Base-by-base conservation (phyloP, 225 moss, liverwort and hornwort genomes). In the Climacium dendroides region DNA sequence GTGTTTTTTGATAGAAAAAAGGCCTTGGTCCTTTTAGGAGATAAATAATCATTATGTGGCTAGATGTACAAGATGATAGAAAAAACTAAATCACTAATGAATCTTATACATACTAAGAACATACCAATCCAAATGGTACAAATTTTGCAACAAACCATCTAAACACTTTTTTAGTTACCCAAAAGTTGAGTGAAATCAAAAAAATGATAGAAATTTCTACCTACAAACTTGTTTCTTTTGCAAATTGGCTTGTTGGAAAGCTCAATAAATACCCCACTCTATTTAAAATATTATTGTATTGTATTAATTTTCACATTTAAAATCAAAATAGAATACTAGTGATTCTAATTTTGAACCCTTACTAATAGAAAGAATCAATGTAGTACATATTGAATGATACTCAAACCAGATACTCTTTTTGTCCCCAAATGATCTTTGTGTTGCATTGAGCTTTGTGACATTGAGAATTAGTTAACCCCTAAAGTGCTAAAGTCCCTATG, bases 231-330 rank as follows among this genome's bases (percentile, higher is more conserved):
- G 3, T 13, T 69, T 13, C 13, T 14, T 39, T 70, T 41, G 15
- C 28, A 43, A 43, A 28, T 16, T 43, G 6, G 9, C 43, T 16
- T 43, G 2, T 28, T 43, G 5, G 10, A 17, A 72, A 72, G 28
- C 3, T 45, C 0, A 2, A 71, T 28, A 10, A 29, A 28, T 1
- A 45, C 1, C 3, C 45, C 10, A 28, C 17, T 45, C 0, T 71
- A n/a, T 6, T 45, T 43, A 8, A 28, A 43, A 71, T 71, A 45
- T 71, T 28, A 16, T 71, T 28, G 28, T 28, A 43, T 28, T 26
- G 41, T 43, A 71, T 45, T 17, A 3, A 16, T 71, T n/a, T 70
- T 28, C 10, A 43, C 6, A 71, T 43, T 43, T 71, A 9, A 45
- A 16, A 43, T 43, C 28, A 45, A 71, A 28, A 16, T 71, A 43